These are phyloP conservation scores for Pichia cactophila DNA, from an alignment of 1,139 yeast species.

Conservation along the genomic window DNA sequence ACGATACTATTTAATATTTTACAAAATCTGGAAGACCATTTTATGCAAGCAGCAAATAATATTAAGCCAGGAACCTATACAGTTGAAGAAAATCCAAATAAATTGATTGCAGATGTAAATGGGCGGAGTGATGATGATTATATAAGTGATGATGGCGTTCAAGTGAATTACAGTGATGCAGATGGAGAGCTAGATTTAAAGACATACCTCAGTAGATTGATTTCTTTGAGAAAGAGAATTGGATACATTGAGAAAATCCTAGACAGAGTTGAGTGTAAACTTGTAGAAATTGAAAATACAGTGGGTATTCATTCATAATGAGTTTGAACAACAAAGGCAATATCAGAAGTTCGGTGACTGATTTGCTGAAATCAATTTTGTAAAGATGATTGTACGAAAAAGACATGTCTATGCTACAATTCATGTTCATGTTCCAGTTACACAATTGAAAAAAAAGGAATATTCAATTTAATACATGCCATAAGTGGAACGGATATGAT, in stretches of 20 bases:
- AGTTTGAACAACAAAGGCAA: no score
- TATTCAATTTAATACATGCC: not conserved
- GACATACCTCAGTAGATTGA: conserved; percentile 31
- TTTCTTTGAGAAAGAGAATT: conserved; percentile 33
- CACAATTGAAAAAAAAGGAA: not conserved
- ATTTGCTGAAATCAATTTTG: no score
- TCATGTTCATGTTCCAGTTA: not conserved
- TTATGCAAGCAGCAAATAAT: conserved; percentile 27
- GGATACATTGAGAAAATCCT: conserved; percentile 29
- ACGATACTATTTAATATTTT: conserved; percentile 44
- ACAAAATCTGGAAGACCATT: conserved; percentile 35
- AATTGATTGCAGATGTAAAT: not conserved
- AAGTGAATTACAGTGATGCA: conserved; percentile 4
- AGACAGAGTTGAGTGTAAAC: conserved; percentile 31
- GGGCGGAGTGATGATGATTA: not conserved
- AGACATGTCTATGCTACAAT: no score
- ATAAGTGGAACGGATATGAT: conserved; percentile 49
- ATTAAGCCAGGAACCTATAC: conserved; percentile 11
- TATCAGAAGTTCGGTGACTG: no score
- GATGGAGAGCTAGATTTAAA: conserved; percentile 17
- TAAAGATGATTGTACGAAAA: no score
- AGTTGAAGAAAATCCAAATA: not conserved
- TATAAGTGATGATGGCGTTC: not conserved
- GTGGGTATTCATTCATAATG: not conserved
- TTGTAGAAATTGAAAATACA: conserved; percentile 17